These are phyloP conservation scores for Pichia membranifaciens DNA, from an alignment of 805 yeast genomes.

Conservation along the genomic window DNA sequence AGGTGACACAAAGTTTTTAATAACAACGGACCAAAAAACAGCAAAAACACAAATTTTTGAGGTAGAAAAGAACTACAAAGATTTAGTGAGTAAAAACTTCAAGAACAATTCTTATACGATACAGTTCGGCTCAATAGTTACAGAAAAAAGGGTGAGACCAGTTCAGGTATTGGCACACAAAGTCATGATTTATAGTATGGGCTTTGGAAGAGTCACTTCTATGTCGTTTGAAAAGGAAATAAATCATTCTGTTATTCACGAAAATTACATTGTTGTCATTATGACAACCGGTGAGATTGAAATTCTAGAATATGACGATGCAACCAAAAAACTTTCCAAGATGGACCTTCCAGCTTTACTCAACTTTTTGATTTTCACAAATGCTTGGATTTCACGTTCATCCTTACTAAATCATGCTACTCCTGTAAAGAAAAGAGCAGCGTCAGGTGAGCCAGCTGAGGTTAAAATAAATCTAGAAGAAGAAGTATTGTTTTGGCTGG, in stretches of 20 bases:
- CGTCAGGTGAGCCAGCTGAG: conserved; percentile 21
- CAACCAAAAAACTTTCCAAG: conserved; percentile 20
- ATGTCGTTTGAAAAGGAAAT: conserved; percentile 55
- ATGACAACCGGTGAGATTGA: conserved; percentile 67
- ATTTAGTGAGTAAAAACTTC: conserved; percentile 57
- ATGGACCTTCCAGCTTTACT: conserved; percentile 32
- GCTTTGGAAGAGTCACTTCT: conserved; percentile 48
- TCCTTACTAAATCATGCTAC: conserved; percentile 39
- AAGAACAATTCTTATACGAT: conserved; percentile 59
- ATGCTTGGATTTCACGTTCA: conserved; percentile 58
- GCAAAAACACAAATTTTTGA: conserved; percentile 64
- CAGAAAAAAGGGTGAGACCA: conserved; percentile 43
- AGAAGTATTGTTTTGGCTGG: conserved; percentile 51
- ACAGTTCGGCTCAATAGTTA: conserved; percentile 47
- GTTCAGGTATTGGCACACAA: conserved; percentile 70
- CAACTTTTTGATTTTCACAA: conserved; percentile 47
- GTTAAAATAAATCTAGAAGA: conserved; percentile 20
- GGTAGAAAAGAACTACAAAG: conserved; percentile 54
- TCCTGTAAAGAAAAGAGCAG: conserved; percentile 26
- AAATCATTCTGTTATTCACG: conserved; percentile 55
- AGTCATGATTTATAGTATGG: conserved; percentile 55
- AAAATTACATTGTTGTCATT: conserved; percentile 58
- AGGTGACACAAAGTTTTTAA: conserved; percentile 46
- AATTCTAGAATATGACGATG: conserved; percentile 39
- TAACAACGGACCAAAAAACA: conserved; percentile 64